Evolutionary conservation across 2,329 filamentous ascomycete genomes (phyloP).

Genomic region (Ceratocystis ficicola): DNA sequence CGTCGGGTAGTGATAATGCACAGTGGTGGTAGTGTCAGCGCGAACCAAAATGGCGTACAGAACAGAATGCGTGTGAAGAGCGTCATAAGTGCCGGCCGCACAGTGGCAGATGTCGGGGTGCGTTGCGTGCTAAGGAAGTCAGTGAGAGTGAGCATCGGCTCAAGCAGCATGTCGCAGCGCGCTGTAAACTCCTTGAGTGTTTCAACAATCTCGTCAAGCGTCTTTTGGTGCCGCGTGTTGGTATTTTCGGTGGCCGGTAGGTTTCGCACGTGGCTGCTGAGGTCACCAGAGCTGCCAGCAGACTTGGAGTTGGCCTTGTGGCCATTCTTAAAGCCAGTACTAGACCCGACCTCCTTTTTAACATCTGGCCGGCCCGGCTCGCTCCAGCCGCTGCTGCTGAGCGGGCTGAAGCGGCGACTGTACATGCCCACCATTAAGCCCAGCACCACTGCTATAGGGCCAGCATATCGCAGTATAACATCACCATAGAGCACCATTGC

Average conservation of each 20-base stretch:
- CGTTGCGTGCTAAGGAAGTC: constrained; percentile 87
- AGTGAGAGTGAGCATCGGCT: constrained; percentile 76
- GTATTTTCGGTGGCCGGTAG: constrained; percentile 41
- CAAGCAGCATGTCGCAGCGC: constrained; percentile 80
- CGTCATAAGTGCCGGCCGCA: constrained; percentile 74
- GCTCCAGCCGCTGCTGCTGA: constrained; percentile 70
- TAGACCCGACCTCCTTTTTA: constrained; percentile 1
- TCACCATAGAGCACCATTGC: constrained; percentile 75
- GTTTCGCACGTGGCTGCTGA: constrained; percentile 33
- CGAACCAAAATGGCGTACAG: constrained; percentile 77
- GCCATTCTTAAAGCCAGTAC: constrained; percentile 27
- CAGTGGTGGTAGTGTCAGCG: constrained; percentile 68
- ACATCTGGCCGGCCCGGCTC: constrained; percentile 33
- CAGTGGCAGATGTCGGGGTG: constrained; percentile 83
- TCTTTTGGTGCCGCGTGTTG: constrained; percentile 74
- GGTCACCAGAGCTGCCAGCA: constrained; percentile 13
- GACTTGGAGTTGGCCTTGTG: constrained; percentile 27
- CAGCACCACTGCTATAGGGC: constrained; percentile 69
- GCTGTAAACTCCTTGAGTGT: constrained; percentile 82
- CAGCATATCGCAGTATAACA: constrained; percentile 64
- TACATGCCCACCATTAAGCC: constrained; percentile 87
- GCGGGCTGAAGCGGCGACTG: constrained; percentile 71
- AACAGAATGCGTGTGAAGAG: constrained; percentile 82
- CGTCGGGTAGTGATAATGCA: constrained; percentile 77
- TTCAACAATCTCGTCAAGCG: constrained; percentile 91